Percentiles rank a stretch among this genome's conserved stretches.
phyloP scores from a whole-genome alignment of 495 filamentous ascomycete species.

The Penicillium robsamsonii region DNA sequence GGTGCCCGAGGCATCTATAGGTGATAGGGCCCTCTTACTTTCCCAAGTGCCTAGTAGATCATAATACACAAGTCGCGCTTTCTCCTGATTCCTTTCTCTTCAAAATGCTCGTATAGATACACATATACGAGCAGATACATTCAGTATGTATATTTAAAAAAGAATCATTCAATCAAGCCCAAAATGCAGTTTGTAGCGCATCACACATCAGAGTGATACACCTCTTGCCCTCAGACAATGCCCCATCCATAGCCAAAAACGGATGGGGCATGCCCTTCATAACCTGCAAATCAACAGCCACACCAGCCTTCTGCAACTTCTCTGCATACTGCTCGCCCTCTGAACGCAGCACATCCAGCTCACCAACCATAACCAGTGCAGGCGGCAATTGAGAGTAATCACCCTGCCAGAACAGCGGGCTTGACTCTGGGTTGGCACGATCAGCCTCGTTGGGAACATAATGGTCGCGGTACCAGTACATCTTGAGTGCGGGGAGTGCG shows the following conservation, averaged over 20 bases:
- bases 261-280: conserved; percentile 63
- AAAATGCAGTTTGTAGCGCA: conserved; percentile 46
- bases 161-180: conserved; percentile 13
- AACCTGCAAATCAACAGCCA: conserved; percentile 53
- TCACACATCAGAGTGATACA: conserved; percentile 57
- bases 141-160: neutral
- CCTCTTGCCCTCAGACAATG: conserved; percentile 49
- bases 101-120: neutral
- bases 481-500: conserved; percentile 52
- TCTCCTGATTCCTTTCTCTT: neutral
- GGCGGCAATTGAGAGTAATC: conserved; percentile 50
- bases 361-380: conserved; percentile 55
- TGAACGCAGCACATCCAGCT: conserved; percentile 52
- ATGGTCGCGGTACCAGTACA: conserved; percentile 58
- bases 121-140: neutral
- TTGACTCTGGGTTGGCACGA: conserved; percentile 52
- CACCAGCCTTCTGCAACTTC: conserved; percentile 50
- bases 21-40: no score
- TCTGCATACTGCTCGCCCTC: conserved; percentile 52
- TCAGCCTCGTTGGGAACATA: conserved; percentile 50
- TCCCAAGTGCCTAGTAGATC: neutral
- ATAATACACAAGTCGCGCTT: neutral
- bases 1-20: neutral
- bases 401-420: conserved; percentile 50
- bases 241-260: conserved; percentile 61